These are phyloP conservation scores for Syzygium syzygioides DNA, from an alignment of 441 rosid genomes.

Conservation along the genomic window DNA sequence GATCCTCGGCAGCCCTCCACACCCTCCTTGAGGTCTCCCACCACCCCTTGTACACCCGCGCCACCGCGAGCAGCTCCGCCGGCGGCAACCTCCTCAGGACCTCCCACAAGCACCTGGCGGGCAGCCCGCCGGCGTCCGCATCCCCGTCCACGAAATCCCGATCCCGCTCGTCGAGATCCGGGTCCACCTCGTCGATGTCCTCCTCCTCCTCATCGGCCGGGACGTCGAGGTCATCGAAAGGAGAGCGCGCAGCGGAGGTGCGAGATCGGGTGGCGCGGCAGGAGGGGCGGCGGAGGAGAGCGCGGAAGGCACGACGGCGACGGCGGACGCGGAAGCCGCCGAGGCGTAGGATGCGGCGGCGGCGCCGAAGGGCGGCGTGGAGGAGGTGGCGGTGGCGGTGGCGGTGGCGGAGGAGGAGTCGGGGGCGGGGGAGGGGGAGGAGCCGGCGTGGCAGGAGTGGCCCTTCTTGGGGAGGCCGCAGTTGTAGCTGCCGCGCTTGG, in stretches of 20 bases:
- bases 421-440: slow-evolving; percentile 17
- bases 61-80: slow-evolving; percentile 54
- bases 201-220: slow-evolving; percentile 23
- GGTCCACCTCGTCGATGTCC: slow-evolving; percentile 24
- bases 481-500: slow-evolving; percentile 58
- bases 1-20: slow-evolving; percentile 87
- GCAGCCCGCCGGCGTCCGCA: slow-evolving; percentile 48
- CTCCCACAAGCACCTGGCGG: slow-evolving; percentile 64
- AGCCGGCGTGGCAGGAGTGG: slow-evolving; percentile 44
- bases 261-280: slow-evolving; percentile 32
- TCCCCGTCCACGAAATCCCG: slow-evolving; percentile 11
- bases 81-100: slow-evolving; percentile 75
- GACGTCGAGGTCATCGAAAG: slow-evolving; percentile 61
- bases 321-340: slow-evolving; percentile 2
- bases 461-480: slow-evolving; percentile 93
- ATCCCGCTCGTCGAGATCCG: slow-evolving; percentile 17
- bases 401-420: slow-evolving; percentile 20
- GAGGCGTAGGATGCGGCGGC: not conserved
- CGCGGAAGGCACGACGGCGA: slow-evolving; percentile 5
- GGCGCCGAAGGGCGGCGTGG: not conserved
- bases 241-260: slow-evolving; percentile 67
- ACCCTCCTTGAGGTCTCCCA: slow-evolving; percentile 58
- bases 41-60: slow-evolving; percentile 81
- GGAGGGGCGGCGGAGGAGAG: not conserved
- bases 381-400: not conserved